Evolutionary conservation across 164 flowering plant species (phyloP).

Genomic region (Chloranthus sessilifolius): DNA sequence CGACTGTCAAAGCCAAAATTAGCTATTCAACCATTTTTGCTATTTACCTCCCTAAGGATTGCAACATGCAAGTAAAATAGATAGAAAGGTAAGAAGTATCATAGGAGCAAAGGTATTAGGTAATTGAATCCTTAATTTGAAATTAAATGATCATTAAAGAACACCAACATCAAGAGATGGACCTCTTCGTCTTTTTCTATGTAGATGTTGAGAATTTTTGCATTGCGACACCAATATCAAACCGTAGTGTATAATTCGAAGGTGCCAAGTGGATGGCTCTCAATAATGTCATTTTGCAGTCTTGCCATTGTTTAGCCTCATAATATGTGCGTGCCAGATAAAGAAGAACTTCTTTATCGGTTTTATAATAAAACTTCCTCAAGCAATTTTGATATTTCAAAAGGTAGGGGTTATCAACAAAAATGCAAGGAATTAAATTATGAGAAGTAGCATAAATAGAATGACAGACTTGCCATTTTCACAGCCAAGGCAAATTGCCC

Average conservation of each 20-base stretch:
- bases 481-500: conserved; percentile 1
- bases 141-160: too few relatives aligned
- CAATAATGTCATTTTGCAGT: background rate
- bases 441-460: background rate
- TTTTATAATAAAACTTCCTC: background rate
- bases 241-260: background rate
- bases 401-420: conserved; percentile 4
- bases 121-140: too few relatives aligned
- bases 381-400: background rate
- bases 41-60: too few relatives aligned
- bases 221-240: background rate
- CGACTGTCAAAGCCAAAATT: too few relatives aligned
- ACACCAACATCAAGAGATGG: too few relatives aligned
- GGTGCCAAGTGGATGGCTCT: background rate
- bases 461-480: too few relatives aligned
- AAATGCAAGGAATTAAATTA: conserved; percentile 1
- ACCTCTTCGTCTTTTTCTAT: background rate
- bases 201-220: background rate
- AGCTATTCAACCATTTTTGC: too few relatives aligned
- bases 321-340: background rate
- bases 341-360: background rate
- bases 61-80: too few relatives aligned
- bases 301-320: conserved; percentile 1
- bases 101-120: too few relatives aligned
- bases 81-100: too few relatives aligned